These are phyloP conservation scores for Waitea zeae DNA, from an alignment of 1,284 basidiomycete species.

Conservation along the genomic window DNA sequence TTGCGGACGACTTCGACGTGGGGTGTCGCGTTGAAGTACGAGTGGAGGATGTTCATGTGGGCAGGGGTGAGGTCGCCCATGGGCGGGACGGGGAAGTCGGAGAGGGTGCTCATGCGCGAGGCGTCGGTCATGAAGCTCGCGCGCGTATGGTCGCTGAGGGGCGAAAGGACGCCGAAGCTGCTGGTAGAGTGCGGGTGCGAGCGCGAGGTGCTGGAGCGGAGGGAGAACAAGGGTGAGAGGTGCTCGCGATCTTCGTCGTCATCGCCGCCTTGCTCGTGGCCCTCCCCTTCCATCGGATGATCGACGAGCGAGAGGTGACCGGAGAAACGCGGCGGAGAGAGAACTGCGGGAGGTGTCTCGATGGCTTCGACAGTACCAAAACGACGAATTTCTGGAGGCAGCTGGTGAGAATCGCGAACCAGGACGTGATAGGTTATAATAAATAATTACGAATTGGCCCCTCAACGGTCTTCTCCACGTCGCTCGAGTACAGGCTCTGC, in stretches of 20 bases:
- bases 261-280: neutral
- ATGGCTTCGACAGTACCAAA: constrained; percentile 34
- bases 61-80: constrained; percentile 16
- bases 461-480: neutral
- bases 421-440: neutral
- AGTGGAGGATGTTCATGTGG: constrained; percentile 24
- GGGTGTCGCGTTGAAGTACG: constrained; percentile 21
- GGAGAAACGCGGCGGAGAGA: constrained; percentile 23
- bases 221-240: no score
- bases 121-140: constrained; percentile 47
- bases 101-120: constrained; percentile 54
- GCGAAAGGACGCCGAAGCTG: neutral
- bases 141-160: constrained; percentile 19
- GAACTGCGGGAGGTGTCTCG: constrained; percentile 27
- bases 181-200: constrained; percentile 17
- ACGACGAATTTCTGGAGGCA: constrained; percentile 27
- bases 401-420: neutral
- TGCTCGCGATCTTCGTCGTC: no score
- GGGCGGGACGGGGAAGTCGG: constrained; percentile 55
- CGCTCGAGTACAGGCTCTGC: neutral
- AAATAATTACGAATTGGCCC: neutral
- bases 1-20: no score
- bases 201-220: constrained; percentile 5
- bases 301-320: constrained; percentile 13
- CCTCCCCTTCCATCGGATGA: constrained; percentile 7